Evolutionary conservation across 495 filamentous ascomycete species (phyloP).

Genomic region (Stereocaulon alpinum): DNA sequence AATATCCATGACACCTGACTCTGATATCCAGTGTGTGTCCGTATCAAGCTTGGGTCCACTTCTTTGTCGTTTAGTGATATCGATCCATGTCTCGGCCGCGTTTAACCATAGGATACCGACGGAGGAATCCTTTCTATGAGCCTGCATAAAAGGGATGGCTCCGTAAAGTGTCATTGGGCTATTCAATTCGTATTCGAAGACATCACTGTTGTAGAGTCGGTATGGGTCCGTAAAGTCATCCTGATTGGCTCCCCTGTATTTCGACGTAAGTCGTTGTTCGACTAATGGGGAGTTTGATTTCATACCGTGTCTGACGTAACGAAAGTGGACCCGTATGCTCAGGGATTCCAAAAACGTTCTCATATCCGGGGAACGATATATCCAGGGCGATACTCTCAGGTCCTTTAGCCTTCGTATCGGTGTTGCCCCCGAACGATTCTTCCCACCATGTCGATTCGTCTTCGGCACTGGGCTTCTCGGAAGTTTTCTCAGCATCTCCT

Average conservation of each 20-base stretch:
- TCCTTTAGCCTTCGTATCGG: slow-evolving; percentile 79
- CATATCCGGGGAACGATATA: slow-evolving; percentile 83
- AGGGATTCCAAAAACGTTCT: slow-evolving; percentile 87
- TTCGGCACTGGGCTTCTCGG: slow-evolving; percentile 36
- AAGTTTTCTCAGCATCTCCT: slow-evolving; percentile 37
- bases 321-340: slow-evolving; percentile 83
- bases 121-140: slow-evolving; percentile 81
- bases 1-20: slow-evolving; percentile 75
- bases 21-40: slow-evolving; percentile 92
- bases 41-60: slow-evolving; percentile 57
- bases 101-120: slow-evolving; percentile 97
- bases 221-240: slow-evolving; percentile 52
- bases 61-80: slow-evolving; percentile 72
- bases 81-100: slow-evolving; percentile 92
- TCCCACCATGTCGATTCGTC: slow-evolving; percentile 96
- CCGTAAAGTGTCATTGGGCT: slow-evolving; percentile 97
- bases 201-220: slow-evolving; percentile 88
- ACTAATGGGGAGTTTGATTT: neutral
- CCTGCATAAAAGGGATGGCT: slow-evolving; percentile 91
- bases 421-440: slow-evolving; percentile 85
- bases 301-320: slow-evolving; percentile 69
- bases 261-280: neutral
- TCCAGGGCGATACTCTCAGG: slow-evolving; percentile 86
- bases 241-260: neutral
- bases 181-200: slow-evolving; percentile 93